A percentile compares a stretch with the other conserved stretches of the same genome.
phyloP scores from a whole-genome alignment of 768 basidiomycete genomes.

The Ramaria rubella region DNA sequence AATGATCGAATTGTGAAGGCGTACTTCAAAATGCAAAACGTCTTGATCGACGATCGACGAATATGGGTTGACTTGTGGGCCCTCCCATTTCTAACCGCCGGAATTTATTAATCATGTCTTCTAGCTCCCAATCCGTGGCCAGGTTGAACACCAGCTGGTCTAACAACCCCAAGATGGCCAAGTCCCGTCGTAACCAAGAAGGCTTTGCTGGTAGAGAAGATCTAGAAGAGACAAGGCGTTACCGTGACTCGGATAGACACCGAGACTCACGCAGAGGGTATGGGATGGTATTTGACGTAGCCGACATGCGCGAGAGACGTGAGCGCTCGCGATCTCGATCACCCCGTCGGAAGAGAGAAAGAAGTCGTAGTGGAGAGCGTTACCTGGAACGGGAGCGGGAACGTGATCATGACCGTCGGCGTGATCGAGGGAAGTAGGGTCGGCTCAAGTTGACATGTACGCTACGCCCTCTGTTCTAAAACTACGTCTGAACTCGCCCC shows the following conservation, averaged over 20 bases:
- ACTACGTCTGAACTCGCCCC: no score
- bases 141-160: slow-evolving; percentile 79
- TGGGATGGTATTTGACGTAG: slow-evolving; percentile 83
- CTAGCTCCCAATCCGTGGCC: slow-evolving; percentile 89
- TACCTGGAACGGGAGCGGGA: slow-evolving; percentile 18
- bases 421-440: background rate
- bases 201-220: slow-evolving; percentile 71
- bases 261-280: slow-evolving; percentile 38
- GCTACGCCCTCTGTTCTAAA: no score
- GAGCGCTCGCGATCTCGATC: slow-evolving; percentile 19
- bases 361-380: slow-evolving; percentile 16
- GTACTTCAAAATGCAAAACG: slow-evolving; percentile 99
- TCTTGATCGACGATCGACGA: slow-evolving; percentile 91
- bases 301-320: slow-evolving; percentile 27
- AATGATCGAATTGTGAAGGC: slow-evolving; percentile 43
- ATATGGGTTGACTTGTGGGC: slow-evolving; percentile 98
- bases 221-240: slow-evolving; percentile 64
- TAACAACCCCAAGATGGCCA: slow-evolving; percentile 58
- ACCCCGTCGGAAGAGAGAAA: slow-evolving; percentile 17
- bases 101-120: no score
- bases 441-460: background rate
- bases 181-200: slow-evolving; percentile 25
- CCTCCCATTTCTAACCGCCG: background rate
- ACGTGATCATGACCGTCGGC: slow-evolving; percentile 23
- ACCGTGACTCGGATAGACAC: slow-evolving; percentile 38